Percentiles rank a stretch among this genome's conserved stretches.
Evolutionary conservation across 2,329 filamentous ascomycete genomes (phyloP).

Genomic region (Fusarium agapanthi): DNA sequence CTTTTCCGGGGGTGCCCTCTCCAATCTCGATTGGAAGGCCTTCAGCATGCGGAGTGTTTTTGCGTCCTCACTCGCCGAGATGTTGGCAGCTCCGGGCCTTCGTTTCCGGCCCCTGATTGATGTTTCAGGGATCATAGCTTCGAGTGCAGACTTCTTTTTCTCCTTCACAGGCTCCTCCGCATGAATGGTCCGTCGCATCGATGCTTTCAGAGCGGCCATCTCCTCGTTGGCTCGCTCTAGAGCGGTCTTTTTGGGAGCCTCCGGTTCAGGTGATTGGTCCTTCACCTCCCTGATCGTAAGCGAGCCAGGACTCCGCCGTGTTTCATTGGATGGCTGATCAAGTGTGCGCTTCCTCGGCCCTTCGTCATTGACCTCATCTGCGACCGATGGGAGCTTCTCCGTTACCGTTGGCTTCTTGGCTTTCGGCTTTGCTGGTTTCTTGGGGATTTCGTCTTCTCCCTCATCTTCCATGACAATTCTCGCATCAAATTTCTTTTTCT

Average conservation of each 20-base stretch:
- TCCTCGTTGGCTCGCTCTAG: constrained; percentile 80
- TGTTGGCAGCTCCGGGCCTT: constrained; percentile 63
- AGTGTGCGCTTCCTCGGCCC: background rate
- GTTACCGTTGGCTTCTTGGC: constrained; percentile 44
- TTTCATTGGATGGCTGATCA: constrained; percentile 6
- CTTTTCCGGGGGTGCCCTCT: constrained; percentile 57
- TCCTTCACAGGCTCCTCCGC: constrained; percentile 58
- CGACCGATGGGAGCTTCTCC: constrained; percentile 24
- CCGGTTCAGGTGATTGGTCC: constrained; percentile 39
- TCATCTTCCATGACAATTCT: constrained; percentile 72
- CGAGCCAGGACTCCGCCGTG: constrained; percentile 21
- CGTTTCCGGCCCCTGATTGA: constrained; percentile 77
- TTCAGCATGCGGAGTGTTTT: constrained; percentile 76
- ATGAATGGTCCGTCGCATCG: constrained; percentile 74
- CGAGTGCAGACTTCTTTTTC: constrained; percentile 72
- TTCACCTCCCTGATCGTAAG: constrained; percentile 15
- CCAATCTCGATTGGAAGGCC: constrained; percentile 82
- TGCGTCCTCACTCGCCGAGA: constrained; percentile 65
- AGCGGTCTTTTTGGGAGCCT: constrained; percentile 55
- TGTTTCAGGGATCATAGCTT: constrained; percentile 77
- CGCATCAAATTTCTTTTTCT: constrained; percentile 82
- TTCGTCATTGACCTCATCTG: constrained; percentile 16
- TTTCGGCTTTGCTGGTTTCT: constrained; percentile 41
- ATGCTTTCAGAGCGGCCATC: constrained; percentile 81
- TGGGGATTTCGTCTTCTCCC: constrained; percentile 42